Conservation (phyloP, 2,329 filamentous ascomycete genomes). For the Atkinsonella texensis region DNA sequence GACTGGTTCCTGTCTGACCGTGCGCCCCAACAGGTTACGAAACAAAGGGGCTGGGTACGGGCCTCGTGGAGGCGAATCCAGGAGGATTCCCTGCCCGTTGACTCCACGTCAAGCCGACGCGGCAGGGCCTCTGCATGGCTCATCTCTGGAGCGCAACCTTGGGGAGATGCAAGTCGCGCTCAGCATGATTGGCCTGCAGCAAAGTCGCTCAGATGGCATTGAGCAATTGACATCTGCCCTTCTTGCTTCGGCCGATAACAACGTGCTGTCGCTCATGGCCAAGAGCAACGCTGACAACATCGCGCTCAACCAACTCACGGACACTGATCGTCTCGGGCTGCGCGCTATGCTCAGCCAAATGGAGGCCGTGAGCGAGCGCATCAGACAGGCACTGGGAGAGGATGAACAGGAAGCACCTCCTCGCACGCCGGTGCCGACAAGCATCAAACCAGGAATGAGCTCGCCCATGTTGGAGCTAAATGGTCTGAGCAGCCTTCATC, state of each 20-base stretch:
- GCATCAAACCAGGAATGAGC: constrained; percentile 13
- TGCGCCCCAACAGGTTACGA: constrained; percentile 18
- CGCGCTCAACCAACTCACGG: constrained; percentile 25
- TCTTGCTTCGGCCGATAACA: constrained; percentile 34
- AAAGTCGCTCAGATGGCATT: constrained; percentile 36
- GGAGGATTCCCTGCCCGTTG: constrained; percentile 18
- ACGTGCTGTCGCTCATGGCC: constrained; percentile 36
- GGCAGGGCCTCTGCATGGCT: constrained; percentile 16
- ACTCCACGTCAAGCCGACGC: constrained; percentile 11
- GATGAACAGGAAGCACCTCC: constrained; percentile 6
- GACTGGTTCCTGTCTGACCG: constrained; percentile 7
- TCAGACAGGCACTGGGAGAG: constrained; percentile 28
- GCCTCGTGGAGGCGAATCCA: constrained; percentile 17
- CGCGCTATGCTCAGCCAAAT: constrained; percentile 36
- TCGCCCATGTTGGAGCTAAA: constrained; percentile 16
- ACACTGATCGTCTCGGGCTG: constrained; percentile 32
- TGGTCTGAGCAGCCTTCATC: constrained; percentile 6
- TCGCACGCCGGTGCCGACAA: constrained; percentile 9
- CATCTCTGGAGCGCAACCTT: constrained; percentile 32
- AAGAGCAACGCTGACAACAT: constrained; percentile 33
- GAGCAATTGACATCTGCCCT: constrained; percentile 46
- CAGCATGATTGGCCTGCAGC: constrained; percentile 46
- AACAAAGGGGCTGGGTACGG: constrained; percentile 28
- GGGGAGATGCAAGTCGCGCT: constrained; percentile 56
- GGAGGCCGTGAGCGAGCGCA: constrained; percentile 30